Evolutionary conservation across 2,329 filamentous ascomycete species (phyloP).

Genomic region (Bipolaris bicolor): DNA sequence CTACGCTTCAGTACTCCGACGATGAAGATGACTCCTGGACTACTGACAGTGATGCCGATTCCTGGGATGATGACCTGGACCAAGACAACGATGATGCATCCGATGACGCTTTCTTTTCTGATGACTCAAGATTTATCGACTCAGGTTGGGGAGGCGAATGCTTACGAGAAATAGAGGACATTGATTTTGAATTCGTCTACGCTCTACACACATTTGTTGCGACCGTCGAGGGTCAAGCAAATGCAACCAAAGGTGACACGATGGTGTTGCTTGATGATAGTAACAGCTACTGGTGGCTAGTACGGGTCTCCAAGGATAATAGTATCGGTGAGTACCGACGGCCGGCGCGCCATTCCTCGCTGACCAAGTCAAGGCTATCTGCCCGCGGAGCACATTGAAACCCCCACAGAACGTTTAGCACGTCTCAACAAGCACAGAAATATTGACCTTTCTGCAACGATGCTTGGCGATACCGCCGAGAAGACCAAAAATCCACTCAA

Average conservation of each 20-base stretch:
- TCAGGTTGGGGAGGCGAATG: constrained; percentile 77
- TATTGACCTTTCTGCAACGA: constrained; percentile 79
- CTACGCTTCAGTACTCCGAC: constrained; percentile 4
- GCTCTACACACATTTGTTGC: constrained; percentile 97
- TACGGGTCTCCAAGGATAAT: constrained; percentile 94
- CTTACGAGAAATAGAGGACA: constrained; percentile 96
- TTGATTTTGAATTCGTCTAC: constrained; percentile 99
- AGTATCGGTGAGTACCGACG: constrained; percentile 71
- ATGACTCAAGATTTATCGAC: constrained; percentile 69
- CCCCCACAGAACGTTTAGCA: constrained; percentile 90
- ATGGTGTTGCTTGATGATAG: constrained; percentile 98
- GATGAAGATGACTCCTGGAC: constrained; percentile 41
- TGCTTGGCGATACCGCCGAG: constrained; percentile 74
- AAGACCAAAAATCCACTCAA: constrained; percentile 84
- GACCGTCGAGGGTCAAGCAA: constrained; percentile 96
- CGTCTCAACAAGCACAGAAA: constrained; percentile 97
- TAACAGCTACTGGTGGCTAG: constrained; percentile 99
- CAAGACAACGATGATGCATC: constrained; percentile 62
- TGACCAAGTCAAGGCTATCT: constrained; percentile 74
- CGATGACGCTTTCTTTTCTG: constrained; percentile 62
- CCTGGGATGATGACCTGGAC: constrained; percentile 43
- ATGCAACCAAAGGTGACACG: constrained; percentile 96
- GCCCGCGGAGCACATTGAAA: constrained; percentile 97
- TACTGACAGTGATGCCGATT: constrained; percentile 48
- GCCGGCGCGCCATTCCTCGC: background rate